Percentiles rank a stretch among this genome's conserved stretches.
Evolutionary conservation across 2,329 filamentous ascomycete genomes (phyloP).

Genomic region (Microdochium paspali): DNA sequence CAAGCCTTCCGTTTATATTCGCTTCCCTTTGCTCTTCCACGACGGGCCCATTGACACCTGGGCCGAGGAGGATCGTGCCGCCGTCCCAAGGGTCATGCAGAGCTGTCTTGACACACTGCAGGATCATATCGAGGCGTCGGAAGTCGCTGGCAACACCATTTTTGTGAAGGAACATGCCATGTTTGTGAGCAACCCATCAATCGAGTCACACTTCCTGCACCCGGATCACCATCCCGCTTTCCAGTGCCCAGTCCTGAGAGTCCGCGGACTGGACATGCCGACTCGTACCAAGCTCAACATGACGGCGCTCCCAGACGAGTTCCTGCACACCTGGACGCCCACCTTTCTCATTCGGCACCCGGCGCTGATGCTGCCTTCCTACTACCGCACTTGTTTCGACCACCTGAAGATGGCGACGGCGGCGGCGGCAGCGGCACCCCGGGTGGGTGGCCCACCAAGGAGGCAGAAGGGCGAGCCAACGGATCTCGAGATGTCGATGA

Average conservation of each 20-base stretch:
- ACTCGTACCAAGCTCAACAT: conserved; percentile 11
- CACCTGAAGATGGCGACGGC: not conserved
- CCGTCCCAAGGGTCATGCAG: conserved; percentile 15
- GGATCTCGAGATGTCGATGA: not conserved
- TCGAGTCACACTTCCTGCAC: not conserved
- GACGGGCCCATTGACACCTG: conserved; percentile 14
- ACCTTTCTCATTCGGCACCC: conserved; percentile 28
- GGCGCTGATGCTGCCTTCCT: conserved; percentile 25
- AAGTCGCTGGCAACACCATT: conserved; percentile 14
- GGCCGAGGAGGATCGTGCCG: conserved; percentile 13
- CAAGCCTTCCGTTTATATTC: conserved; percentile 7
- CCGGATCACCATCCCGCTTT: not conserved
- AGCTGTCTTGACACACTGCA: conserved; percentile 16
- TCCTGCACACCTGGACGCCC: conserved; percentile 20
- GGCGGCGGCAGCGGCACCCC: not conserved
- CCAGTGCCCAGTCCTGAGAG: not conserved
- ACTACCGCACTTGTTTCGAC: conserved; percentile 14
- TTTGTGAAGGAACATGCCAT: conserved; percentile 26
- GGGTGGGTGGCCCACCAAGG: not conserved
- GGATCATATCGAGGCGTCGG: conserved; percentile 10
- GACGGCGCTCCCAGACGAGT: conserved; percentile 24
- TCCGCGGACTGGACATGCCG: not conserved
- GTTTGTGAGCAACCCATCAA: conserved; percentile 10
- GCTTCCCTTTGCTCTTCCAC: conserved; percentile 4
- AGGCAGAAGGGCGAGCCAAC: not conserved